phyloP scores from a whole-genome alignment of 306 rosid genomes.

The Ormosia emarginata region DNA sequence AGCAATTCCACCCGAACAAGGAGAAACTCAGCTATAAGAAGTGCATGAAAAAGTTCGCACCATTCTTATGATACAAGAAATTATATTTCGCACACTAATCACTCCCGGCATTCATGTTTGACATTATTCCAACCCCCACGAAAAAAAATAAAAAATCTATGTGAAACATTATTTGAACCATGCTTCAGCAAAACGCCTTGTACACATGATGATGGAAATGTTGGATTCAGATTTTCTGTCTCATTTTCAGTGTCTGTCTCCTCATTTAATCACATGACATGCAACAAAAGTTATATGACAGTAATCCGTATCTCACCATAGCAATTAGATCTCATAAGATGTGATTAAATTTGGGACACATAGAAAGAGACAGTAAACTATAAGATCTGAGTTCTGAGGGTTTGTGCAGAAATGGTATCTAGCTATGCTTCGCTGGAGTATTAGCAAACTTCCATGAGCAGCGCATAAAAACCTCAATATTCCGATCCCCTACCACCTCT shows the following conservation, averaged over 20 bases:
- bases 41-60: no score
- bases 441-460: constrained; percentile 54
- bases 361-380: not conserved
- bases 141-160: not conserved
- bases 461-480: not conserved
- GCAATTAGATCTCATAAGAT: not conserved
- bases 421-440: constrained; percentile 18
- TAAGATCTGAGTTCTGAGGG: not conserved
- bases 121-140: not conserved
- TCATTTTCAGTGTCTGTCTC: not conserved
- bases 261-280: not conserved
- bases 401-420: not conserved
- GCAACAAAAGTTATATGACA: not conserved
- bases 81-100: no score
- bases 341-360: not conserved
- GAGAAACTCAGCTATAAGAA: no score
- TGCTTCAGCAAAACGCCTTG: no score
- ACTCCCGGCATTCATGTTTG: no score
- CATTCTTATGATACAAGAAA: no score
- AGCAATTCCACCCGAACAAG: no score
- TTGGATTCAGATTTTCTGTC: not conserved
- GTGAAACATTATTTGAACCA: not conserved
- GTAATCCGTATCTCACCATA: not conserved
- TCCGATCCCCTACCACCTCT: constrained; percentile 34
- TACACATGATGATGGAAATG: not conserved